These are phyloP conservation scores for Raffaelea arxii DNA, from an alignment of 2,329 filamentous ascomycete genomes.

Conservation along the genomic window DNA sequence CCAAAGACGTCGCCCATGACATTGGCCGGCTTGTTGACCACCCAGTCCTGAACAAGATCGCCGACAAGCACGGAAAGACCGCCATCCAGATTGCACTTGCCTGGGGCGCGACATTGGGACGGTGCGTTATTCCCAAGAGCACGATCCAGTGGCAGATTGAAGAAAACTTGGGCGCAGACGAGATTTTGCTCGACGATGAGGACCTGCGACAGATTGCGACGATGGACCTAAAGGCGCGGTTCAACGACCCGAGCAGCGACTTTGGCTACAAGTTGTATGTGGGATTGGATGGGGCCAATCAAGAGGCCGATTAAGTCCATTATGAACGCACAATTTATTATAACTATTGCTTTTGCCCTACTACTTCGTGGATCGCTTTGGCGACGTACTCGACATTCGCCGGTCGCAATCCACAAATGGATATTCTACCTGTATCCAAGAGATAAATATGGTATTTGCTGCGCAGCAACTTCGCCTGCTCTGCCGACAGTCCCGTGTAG, in stretches of 20 bases:
- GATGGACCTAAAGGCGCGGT: conserved; percentile 5
- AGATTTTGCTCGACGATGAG: conserved; percentile 2
- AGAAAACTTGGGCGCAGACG: conserved; percentile 43
- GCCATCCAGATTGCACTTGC: conserved; percentile 53
- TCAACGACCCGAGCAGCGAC: conserved; percentile 6
- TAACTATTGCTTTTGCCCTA: too few relatives aligned
- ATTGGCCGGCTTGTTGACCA: conserved; percentile 40
- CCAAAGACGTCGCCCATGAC: conserved; percentile 28
- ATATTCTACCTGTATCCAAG: background rate
- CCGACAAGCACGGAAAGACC: conserved; percentile 45
- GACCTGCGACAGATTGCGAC: background rate
- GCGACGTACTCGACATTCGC: background rate
- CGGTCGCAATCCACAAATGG: background rate
- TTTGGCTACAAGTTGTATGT: background rate
- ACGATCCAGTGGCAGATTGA: conserved; percentile 56
- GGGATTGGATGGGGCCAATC: background rate
- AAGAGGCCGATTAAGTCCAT: too few relatives aligned
- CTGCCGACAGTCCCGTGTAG: background rate
- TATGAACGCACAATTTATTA: too few relatives aligned
- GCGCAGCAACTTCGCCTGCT: background rate
- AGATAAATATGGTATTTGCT: background rate
- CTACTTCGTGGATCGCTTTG: background rate
- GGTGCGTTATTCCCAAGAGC: conserved; percentile 61
- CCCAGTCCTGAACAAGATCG: conserved; percentile 46
- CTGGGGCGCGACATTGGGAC: conserved; percentile 57